Evolutionary conservation across 148 eudicot genomes (phyloP).

Genomic region (Oxyria digyna): DNA sequence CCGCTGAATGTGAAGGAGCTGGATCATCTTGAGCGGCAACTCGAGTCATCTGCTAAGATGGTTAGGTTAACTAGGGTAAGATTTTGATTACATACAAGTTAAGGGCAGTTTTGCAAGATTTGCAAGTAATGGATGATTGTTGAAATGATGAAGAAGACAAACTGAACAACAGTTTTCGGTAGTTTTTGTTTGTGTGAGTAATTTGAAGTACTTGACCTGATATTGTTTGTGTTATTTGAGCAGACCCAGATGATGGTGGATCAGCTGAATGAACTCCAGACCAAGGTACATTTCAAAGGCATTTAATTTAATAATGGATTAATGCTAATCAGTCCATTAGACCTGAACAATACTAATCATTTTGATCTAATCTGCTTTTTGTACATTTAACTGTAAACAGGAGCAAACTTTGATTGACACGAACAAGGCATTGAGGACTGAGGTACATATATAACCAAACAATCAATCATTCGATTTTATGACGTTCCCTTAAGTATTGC

Average conservation of each 20-base stretch:
- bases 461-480: no score
- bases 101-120: no score
- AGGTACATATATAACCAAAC: conserved; percentile 13
- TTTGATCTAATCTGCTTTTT: background rate
- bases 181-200: no score
- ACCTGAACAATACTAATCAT: background rate
- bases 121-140: no score
- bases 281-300: conserved; percentile 34
- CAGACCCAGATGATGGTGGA: conserved; percentile 46
- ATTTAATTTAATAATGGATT: background rate
- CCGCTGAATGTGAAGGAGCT: conserved; percentile 44
- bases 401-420: conserved; percentile 39
- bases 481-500: no score
- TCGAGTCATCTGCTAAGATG: conserved; percentile 32
- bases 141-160: no score
- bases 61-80: conserved; percentile 33
- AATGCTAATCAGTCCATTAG: background rate
- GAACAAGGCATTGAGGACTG: conserved; percentile 30
- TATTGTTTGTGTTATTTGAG: background rate
- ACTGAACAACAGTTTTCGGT: background rate
- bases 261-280: conserved; percentile 38
- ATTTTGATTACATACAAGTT: background rate
- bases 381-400: conserved; percentile 14
- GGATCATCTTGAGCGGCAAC: conserved; percentile 41
- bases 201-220: no score